Evolutionary conservation across 768 basidiomycete genomes (phyloP), one percentile per base, ranked within the genome.

Genomic region (Boletus rubroflammeus): DNA sequence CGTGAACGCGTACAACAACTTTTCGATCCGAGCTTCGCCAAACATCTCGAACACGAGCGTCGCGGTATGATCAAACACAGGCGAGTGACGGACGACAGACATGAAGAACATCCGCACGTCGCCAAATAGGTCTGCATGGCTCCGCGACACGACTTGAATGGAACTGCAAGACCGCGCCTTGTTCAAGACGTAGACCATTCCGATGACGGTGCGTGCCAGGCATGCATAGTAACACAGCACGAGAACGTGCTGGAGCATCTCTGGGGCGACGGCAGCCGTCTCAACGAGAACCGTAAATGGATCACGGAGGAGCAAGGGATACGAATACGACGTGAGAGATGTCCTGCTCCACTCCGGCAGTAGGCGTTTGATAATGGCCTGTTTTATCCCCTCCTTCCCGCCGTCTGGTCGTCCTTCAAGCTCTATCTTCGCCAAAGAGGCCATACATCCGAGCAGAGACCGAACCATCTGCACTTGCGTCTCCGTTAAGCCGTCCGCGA

Each of bases 261-360:
- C 90, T 0, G 93, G 95, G 0, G 88, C 85, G 42, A 97, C 85
- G 2, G 90, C 88, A 0, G 95, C 94, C 0, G 88, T 84, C 73
- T 99, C 96, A 25, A 96, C 79, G 21, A 99, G 79, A 36, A 96
- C 80, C 3, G 89, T 87, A 62, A 98, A 86, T 0, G 97, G 95
- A 67, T 97, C 93, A 19, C 95, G 82, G 3, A 92, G 81, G 14
- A 98, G 83, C 0, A 98, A 74, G 1, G 95, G 94, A 51, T 86
- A 87, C 0, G 90, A 86, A 58, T 90, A 87, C 2, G 90, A 86
- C 5, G 86, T 88, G 53, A 93, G 76, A 1, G 91, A 88, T 25
- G 90, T 86, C 36, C 88, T 80, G 61, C 88, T 93, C 92, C 93
- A 95, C 70, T 96, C 93, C 1, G 94, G 93, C 32, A 96, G 67